Base-by-base conservation (phyloP, 2,329 filamentous ascomycete species). In the Zymoseptoria tritici region DNA sequence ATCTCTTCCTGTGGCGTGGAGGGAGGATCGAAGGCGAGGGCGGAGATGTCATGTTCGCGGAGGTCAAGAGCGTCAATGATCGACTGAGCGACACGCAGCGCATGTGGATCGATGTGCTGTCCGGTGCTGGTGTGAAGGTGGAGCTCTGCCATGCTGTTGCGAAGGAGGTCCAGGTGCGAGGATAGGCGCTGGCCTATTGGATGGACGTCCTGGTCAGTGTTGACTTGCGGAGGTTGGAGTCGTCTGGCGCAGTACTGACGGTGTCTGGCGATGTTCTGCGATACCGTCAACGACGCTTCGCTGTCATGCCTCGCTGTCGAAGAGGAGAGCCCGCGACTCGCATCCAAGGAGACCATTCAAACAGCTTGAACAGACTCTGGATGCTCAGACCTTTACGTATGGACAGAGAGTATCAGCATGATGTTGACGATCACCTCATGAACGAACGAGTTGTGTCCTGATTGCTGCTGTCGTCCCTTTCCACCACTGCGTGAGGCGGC, bases 21-120 rank as follows among this genome's bases (percentile, higher is more conserved):
- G 63, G 64, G 36, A 46, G 50, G 22, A 31, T 49, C 2, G 62
- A 60, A 5, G 52, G 49, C 9, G 49, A 59, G 24, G 60, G 61
- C 20, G 71, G 71, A 4, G 70, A 75, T 61, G 71, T 74, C 60
- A 72, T 73, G 69, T 76, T 76, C 58, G 69, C 73, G 0, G 79
- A 81, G 62, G 79, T 81, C 9, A 81, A 81, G 72, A 80, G 78
- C 62, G 78, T 79, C 72, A 97, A 96, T 75, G 94, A 99, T 79
- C 85, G 91, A 49, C 78, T 99, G 70, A 97, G 93, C 75, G 94
- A 99, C 78, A 96, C 92, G 19, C 94, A 99, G 77, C 80, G 94
- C 67, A 81, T 99, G 66, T 99, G 94, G 94, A 96, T 97, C 69
- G 90, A 97, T 79, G 91, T 97, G 7, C 80, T 99, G 57, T 88